Percentiles rank a stretch among this genome's conserved stretches.
These are phyloP conservation scores for Leptographium procerum DNA, from an alignment of 2,329 filamentous ascomycete genomes.

Conservation along the genomic window DNA sequence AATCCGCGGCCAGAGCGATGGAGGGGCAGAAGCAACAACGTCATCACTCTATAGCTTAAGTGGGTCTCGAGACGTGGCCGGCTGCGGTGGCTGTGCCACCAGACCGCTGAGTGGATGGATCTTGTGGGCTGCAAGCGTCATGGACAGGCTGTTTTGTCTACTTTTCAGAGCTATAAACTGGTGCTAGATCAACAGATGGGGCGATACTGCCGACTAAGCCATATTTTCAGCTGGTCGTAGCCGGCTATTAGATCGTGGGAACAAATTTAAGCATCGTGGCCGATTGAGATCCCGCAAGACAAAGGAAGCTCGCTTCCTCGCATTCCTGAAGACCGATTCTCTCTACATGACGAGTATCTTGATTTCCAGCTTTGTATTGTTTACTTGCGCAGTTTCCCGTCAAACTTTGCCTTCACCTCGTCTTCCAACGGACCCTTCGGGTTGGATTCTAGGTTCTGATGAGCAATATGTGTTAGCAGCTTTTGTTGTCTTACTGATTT, in stretches of 20 bases:
- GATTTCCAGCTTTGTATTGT: too few relatives aligned
- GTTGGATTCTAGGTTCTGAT: slow-evolving; percentile 50
- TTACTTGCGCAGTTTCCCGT: not conserved
- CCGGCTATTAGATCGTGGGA: not conserved
- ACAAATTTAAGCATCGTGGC: not conserved
- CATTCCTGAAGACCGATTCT: too few relatives aligned
- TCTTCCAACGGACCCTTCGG: slow-evolving; percentile 54
- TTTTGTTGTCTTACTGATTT: too few relatives aligned
- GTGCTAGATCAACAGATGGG: too few relatives aligned
- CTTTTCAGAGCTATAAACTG: not conserved
- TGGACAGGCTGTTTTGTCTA: not conserved
- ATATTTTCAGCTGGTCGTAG: not conserved
- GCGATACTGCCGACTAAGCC: not conserved
- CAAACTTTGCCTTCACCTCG: slow-evolving; percentile 46
- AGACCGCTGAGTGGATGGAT: not conserved
- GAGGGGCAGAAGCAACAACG: slow-evolving; percentile 7
- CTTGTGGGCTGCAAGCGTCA: not conserved
- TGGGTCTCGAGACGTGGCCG: not conserved
- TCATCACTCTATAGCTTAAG: slow-evolving; percentile 3
- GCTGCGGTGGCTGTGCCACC: slow-evolving; percentile 1
- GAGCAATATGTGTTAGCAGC: not conserved
- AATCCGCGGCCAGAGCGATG: not conserved
- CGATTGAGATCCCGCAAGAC: too few relatives aligned
- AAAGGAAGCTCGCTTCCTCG: too few relatives aligned
- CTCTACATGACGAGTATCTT: too few relatives aligned